Conservation (phyloP, 2,329 filamentous ascomycete species). For the Aureobasidium sp. region DNA sequence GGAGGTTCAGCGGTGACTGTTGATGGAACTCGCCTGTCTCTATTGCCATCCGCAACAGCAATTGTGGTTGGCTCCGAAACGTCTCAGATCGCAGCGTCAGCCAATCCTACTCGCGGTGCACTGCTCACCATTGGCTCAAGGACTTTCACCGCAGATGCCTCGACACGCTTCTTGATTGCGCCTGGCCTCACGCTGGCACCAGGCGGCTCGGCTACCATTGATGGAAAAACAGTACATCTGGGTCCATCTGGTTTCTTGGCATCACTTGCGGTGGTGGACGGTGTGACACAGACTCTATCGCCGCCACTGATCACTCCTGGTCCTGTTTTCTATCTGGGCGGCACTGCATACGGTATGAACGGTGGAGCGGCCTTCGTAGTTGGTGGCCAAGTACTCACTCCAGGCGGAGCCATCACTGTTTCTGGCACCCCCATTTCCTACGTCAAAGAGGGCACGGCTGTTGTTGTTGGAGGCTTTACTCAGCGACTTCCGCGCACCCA, state of each 20-base stretch:
- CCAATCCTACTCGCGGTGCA: constrained; percentile 21
- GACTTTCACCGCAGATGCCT: constrained; percentile 38
- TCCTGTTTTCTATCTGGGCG: constrained; percentile 24
- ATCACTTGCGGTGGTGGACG: constrained; percentile 35
- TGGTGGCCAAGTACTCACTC: constrained; percentile 21
- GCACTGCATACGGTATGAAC: constrained; percentile 26
- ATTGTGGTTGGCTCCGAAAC: constrained; percentile 27
- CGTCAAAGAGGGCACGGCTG: constrained; percentile 19
- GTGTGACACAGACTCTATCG: constrained; percentile 30
- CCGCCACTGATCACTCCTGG: constrained; percentile 27
- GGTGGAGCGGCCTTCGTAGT: constrained; percentile 30
- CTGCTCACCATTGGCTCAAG: constrained; percentile 35
- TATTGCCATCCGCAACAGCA: constrained; percentile 32
- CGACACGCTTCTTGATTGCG: constrained; percentile 39
- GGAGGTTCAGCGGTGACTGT: constrained; percentile 32
- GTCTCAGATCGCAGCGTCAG: constrained; percentile 20
- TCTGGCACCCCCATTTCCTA: constrained; percentile 24
- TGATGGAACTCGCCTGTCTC: constrained; percentile 29
- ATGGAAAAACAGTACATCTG: constrained; percentile 36
- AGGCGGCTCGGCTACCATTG: constrained; percentile 34
- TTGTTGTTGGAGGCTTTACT: constrained; percentile 25
- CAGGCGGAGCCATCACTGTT: constrained; percentile 23
- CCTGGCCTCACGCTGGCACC: constrained; percentile 31
- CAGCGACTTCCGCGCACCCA: constrained; percentile 17
- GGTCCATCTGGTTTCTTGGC: constrained; percentile 28